Conservation (phyloP, 768 basidiomycete genomes). For the Serendipita sp. region DNA sequence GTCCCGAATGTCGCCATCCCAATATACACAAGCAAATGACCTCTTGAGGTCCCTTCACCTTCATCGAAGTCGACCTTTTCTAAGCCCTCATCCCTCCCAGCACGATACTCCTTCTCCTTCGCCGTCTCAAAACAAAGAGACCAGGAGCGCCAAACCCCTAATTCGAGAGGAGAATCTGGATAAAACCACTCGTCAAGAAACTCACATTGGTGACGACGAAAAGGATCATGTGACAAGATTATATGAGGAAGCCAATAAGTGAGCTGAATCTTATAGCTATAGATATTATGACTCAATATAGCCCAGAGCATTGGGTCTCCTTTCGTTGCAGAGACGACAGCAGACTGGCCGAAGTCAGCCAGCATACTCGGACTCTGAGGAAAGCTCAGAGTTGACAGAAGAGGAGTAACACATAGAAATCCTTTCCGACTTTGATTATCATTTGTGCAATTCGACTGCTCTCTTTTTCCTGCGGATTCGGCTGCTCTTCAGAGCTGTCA, state of each 20-base stretch:
- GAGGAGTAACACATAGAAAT: background rate
- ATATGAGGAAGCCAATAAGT: slow-evolving; percentile 3
- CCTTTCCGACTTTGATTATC: too few species aligned
- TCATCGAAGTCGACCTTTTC: background rate
- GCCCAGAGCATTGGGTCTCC: background rate
- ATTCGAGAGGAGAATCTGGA: too few species aligned
- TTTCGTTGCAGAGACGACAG: background rate
- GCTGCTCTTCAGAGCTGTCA: too few species aligned
- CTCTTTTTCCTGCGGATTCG: too few species aligned
- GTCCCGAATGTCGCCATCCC: background rate
- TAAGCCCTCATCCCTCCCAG: too few species aligned
- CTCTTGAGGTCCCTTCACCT: background rate
- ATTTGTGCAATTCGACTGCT: too few species aligned
- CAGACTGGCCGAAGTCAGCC: background rate
- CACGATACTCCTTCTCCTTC: background rate
- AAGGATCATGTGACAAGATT: background rate
- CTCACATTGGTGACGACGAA: background rate
- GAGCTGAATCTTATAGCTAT: background rate
- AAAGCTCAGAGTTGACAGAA: background rate
- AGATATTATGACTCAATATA: background rate
- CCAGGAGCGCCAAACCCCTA: background rate
- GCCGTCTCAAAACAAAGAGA: background rate
- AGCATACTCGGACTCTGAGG: background rate
- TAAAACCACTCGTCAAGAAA: background rate
- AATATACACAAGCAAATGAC: background rate